Conservation (phyloP, 2,329 filamentous ascomycete genomes). For the Aureobasidium melanogenum region DNA sequence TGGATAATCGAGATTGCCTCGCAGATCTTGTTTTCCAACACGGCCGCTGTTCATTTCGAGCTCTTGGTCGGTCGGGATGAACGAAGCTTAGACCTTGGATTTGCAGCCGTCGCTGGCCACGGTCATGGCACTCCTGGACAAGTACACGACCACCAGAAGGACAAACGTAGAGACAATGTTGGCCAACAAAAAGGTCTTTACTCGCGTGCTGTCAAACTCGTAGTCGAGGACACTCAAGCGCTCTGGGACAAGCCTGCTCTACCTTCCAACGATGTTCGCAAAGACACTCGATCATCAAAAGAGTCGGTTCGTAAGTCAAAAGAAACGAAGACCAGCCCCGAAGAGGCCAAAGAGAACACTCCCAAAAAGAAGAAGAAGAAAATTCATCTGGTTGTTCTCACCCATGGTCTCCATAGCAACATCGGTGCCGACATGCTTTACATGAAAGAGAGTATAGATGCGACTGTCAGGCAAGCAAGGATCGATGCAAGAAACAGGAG, state of each 20-base stretch:
- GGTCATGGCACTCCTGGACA: slow-evolving; percentile 54
- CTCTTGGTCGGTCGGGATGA: slow-evolving; percentile 77
- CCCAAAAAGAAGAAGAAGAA: slow-evolving; percentile 59
- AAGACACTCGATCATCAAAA: slow-evolving; percentile 19
- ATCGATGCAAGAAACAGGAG: slow-evolving; percentile 57
- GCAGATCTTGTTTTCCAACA: slow-evolving; percentile 87
- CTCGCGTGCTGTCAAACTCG: slow-evolving; percentile 67
- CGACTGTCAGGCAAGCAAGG: slow-evolving; percentile 64
- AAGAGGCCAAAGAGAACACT: slow-evolving; percentile 14
- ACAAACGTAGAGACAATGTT: slow-evolving; percentile 54
- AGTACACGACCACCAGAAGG: slow-evolving; percentile 67
- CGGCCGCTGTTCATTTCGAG: slow-evolving; percentile 81
- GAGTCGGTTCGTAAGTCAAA: slow-evolving; percentile 10
- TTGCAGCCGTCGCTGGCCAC: slow-evolving; percentile 46
- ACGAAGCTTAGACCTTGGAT: slow-evolving; percentile 64
- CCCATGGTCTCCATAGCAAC: slow-evolving; percentile 93
- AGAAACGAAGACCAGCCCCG: slow-evolving; percentile 9
- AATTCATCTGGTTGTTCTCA: slow-evolving; percentile 83
- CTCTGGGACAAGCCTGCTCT: slow-evolving; percentile 89
- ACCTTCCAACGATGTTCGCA: slow-evolving; percentile 34
- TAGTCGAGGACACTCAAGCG: slow-evolving; percentile 77
- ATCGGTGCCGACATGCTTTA: slow-evolving; percentile 94
- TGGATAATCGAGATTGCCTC: slow-evolving; percentile 91
- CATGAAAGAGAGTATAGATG: slow-evolving; percentile 94
- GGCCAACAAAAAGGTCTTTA: slow-evolving; percentile 68